Conservation (phyloP, 192 early-diverging fungal species). For the Phycomyces blakesleeanus region DNA sequence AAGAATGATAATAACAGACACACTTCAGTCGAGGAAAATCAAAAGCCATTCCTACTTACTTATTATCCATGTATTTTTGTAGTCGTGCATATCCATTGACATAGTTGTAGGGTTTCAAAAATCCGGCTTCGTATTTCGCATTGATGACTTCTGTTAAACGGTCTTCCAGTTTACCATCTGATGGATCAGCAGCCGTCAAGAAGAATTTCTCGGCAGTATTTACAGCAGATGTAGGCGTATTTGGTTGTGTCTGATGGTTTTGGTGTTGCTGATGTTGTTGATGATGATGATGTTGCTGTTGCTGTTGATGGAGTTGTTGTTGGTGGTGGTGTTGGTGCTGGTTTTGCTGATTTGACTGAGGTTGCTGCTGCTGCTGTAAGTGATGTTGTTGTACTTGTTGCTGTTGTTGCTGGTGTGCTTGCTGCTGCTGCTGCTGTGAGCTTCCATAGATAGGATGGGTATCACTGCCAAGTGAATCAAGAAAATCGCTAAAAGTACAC, state of each 20-base stretch:
- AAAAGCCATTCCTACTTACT: constrained; percentile 37
- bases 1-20: neutral
- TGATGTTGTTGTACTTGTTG: constrained; percentile 2
- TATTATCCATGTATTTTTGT: constrained; percentile 86
- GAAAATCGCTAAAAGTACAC: constrained; percentile 60
- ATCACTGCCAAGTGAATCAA: constrained; percentile 45
- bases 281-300: neutral
- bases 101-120: constrained; percentile 96
- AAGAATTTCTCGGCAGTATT: constrained; percentile 84
- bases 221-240: constrained; percentile 1
- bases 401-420: neutral
- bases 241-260: constrained; percentile 7
- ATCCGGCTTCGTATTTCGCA: constrained; percentile 94
- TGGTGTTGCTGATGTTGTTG: constrained; percentile 16
- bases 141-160: constrained; percentile 89
- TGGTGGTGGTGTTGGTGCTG: neutral
- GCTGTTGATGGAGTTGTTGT: neutral
- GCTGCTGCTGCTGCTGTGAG: neutral
- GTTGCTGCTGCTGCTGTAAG: neutral
- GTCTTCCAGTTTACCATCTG: constrained; percentile 80
- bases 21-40: neutral
- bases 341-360: neutral
- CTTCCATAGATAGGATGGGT: constrained; percentile 19
- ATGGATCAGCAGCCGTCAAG: constrained; percentile 90
- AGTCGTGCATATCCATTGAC: constrained; percentile 88